Evolutionary conservation across 805 yeast species (phyloP), one percentile per base, ranked within the genome.

Genomic region (Spathaspora arborariae): DNA sequence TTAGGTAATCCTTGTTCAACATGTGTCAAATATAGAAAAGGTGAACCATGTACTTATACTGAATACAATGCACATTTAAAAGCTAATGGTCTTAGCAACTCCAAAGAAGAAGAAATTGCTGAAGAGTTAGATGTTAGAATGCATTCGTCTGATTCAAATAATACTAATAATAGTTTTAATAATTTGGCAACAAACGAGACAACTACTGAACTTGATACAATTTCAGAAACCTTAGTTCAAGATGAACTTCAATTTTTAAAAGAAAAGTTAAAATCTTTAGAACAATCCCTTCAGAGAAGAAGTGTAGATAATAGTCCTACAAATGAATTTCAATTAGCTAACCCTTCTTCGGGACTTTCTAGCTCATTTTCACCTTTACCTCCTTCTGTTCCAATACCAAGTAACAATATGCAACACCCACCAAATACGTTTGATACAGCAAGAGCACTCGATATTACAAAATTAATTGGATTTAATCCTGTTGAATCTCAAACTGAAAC

Each of bases 1-100:
- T 55, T 64, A 26, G 63, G 61, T 8, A 52, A 56, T 39, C 74
- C 74, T 2, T 70, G 75, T 44, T 56, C 64, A 19, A 52, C 69
- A 10, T 70, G 75, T 51, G 47, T 60, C 15, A 64, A 58, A 42
- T 63, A 64, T 43, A 51, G 55, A 4, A 59, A 59, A 22, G 45
- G 45, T 20, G 49, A 57, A 1, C 48, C 48, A 6, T 76, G 81
- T 37, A 46, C 35, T 15, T 51, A 48, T 41, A 39, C 44, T 13
- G 47, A 41, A 10, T 20, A 21, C 18, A 40, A 18, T 19, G 50
- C 33, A 13, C 42, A 26, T 19, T 10, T 24, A 11, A 21, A 34
- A 22, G 15, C 20, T n/a, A 34, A 45, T 37, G 46, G 40, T 16
- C 7, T 10, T 10, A 18, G 19, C 11, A 27, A n/a, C 7, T n/a